Percentiles rank a stretch among this genome's conserved stretches.
phyloP scores from a whole-genome alignment of 2,329 filamentous ascomycete genomes.

The Tolypocladium sp. region DNA sequence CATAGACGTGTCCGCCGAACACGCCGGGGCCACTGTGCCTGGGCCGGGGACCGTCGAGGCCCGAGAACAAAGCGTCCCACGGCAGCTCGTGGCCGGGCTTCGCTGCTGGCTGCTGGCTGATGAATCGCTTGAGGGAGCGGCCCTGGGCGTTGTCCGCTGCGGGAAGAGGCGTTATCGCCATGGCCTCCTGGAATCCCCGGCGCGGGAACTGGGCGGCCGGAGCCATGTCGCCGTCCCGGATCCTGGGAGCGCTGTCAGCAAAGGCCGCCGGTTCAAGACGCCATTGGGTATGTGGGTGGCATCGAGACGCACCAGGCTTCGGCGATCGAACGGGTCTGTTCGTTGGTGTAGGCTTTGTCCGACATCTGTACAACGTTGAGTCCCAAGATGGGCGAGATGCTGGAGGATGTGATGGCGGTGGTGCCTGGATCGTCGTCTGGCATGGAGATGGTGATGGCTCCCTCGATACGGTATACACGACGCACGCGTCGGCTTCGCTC shows the following conservation, averaged over 20 bases:
- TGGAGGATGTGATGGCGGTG: not conserved
- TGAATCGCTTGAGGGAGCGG: conserved; percentile 12
- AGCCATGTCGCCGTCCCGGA: conserved; percentile 1
- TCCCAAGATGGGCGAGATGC: not conserved
- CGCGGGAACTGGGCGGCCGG: conserved; percentile 8
- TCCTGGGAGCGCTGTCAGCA: not conserved
- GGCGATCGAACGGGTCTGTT: not conserved
- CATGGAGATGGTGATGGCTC: not conserved
- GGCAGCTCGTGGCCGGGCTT: conserved; percentile 20
- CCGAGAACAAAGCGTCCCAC: conserved; percentile 11
- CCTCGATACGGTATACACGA: not conserved
- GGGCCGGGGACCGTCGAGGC: conserved; percentile 8
- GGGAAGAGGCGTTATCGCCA: conserved; percentile 16
- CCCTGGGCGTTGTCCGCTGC: conserved; percentile 1
- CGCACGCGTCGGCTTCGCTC: not conserved
- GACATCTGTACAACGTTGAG: not conserved
- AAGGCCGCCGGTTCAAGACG: not conserved
- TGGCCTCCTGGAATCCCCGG: conserved; percentile 18
- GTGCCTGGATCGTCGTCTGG: not conserved
- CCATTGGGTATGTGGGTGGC: not conserved
- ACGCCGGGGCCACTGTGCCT: conserved; percentile 10
- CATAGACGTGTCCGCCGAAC: conserved; percentile 28
- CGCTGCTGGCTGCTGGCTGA: conserved; percentile 24
- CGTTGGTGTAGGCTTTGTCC: not conserved
- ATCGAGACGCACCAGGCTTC: not conserved